Evolutionary conservation across 73 alveolate species (phyloP), one percentile per base, ranked within the genome.

Genomic region (Stentor roeselii): DNA sequence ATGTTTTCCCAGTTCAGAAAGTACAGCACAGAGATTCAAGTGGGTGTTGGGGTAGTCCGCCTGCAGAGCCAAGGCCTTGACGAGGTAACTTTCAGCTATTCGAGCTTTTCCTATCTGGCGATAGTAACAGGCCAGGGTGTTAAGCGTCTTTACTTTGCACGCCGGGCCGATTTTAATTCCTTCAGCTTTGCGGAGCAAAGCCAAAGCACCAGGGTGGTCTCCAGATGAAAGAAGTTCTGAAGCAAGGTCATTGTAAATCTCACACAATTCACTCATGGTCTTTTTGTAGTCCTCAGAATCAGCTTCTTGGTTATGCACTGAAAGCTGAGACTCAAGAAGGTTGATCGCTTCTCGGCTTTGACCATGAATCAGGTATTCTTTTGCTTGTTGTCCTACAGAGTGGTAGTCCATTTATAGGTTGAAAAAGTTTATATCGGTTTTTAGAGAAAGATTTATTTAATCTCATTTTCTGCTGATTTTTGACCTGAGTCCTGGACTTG

Each of bases 51-150:
- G 95, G 2, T 27, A 21, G 34, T 67, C 37, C 14, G 21, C 34
- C 39, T 89, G 95, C 3, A 93, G 89, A 59, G 75, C 93, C 21
- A 95, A 78, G 0, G 97, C 95, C 61, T 87, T 88, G 84, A 92
- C 89, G 11, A 95, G 89, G 84, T 95, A 95, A 21, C 76, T 59
- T 30, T 82, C 82, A 39, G 99, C 98, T 34, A 88, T 76, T 87
- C 97, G 80, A 21, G 84, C 86, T 78, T 95, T 91, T 3, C 96
- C 96, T 3, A 75, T 83, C 74, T 93, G 90, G 61, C 96, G 60
- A 76, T 95, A 95, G 59, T 91, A 95, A 91, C 96, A 90, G 32
- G 99, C 98, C 42, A 95, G 78, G 75, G 93, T 95, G 82, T 92
- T 93, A 61, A 89, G 90, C 3, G 99, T 94, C 78, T 93, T 88